Conservation (phyloP, 441 rosid species). For the Populus tomentosa region DNA sequence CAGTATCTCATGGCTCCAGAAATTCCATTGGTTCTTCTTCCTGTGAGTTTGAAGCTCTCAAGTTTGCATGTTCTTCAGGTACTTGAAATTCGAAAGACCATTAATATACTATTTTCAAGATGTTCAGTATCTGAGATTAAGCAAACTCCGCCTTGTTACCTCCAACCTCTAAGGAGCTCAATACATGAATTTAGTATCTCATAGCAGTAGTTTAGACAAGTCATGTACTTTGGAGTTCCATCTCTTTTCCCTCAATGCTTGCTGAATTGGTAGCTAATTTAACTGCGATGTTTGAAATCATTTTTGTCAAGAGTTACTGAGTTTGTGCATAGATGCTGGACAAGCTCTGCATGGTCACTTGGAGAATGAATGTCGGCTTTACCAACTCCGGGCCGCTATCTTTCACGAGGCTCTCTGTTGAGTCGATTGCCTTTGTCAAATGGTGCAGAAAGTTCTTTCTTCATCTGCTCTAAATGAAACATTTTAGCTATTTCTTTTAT, state of each 20-base stretch:
- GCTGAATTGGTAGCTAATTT: conserved; percentile 10
- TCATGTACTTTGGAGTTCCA: background rate
- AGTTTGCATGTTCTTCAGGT: conserved; percentile 80
- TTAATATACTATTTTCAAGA: background rate
- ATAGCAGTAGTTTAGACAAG: background rate
- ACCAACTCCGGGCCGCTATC: conserved; percentile 70
- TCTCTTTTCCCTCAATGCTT: background rate
- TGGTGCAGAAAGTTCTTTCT: conserved; percentile 30
- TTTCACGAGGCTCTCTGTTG: conserved; percentile 56
- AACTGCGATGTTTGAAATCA: background rate
- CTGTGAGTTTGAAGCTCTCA: conserved; percentile 70
- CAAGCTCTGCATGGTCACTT: conserved; percentile 59
- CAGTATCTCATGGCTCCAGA: conserved; percentile 84
- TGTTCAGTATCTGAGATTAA: background rate
- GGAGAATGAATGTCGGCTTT: conserved; percentile 48
- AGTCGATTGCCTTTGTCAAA: conserved; percentile 41
- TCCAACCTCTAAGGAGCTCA: background rate
- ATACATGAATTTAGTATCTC: background rate
- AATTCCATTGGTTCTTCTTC: conserved; percentile 73
- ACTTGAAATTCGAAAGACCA: conserved; percentile 19
- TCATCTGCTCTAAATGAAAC: background rate
- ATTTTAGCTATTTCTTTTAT: conserved; percentile 1
- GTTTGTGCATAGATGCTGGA: conserved; percentile 44
- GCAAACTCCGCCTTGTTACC: background rate
- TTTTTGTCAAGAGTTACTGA: background rate